These are phyloP conservation scores for Heliosperma pusillum DNA, from an alignment of 148 eudicot species.

Conservation along the genomic window DNA sequence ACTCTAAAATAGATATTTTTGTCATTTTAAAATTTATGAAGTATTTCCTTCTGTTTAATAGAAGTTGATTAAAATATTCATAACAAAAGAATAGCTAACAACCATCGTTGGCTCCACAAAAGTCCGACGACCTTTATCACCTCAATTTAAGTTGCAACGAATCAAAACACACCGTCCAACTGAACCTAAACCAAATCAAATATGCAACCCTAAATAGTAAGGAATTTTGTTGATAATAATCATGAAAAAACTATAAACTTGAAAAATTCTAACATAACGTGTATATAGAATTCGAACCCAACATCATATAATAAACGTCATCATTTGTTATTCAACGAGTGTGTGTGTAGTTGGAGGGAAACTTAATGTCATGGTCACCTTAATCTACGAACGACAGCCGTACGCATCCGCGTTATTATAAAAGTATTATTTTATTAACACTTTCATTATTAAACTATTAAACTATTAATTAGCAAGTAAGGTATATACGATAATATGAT, in stretches of 20 bases:
- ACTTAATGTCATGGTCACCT: slow-evolving; percentile 30
- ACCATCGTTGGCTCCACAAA: too few species aligned
- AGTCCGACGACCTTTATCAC: too few species aligned
- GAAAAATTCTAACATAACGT: background rate
- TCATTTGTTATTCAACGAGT: background rate
- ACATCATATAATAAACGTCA: background rate
- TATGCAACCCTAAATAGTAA: too few species aligned
- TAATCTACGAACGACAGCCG: slow-evolving; percentile 22
- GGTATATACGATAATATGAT: background rate
- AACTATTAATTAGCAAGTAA: background rate
- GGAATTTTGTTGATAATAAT: too few species aligned
- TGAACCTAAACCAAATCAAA: too few species aligned
- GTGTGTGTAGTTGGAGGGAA: slow-evolving; percentile 14
- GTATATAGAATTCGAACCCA: background rate
- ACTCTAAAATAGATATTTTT: too few species aligned
- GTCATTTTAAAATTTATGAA: too few species aligned
- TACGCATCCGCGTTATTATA: slow-evolving; percentile 16
- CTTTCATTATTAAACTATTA: background rate
- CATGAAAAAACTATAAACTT: background rate
- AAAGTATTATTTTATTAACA: background rate
- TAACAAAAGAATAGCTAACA: too few species aligned
- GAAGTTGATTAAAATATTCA: too few species aligned
- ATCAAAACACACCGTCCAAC: too few species aligned
- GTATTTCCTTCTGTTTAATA: too few species aligned
- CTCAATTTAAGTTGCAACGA: too few species aligned